Evolutionary conservation across 257 asterid species (phyloP), one percentile per base, ranked within the genome.

Genomic region (Ligustrum vulgare): DNA sequence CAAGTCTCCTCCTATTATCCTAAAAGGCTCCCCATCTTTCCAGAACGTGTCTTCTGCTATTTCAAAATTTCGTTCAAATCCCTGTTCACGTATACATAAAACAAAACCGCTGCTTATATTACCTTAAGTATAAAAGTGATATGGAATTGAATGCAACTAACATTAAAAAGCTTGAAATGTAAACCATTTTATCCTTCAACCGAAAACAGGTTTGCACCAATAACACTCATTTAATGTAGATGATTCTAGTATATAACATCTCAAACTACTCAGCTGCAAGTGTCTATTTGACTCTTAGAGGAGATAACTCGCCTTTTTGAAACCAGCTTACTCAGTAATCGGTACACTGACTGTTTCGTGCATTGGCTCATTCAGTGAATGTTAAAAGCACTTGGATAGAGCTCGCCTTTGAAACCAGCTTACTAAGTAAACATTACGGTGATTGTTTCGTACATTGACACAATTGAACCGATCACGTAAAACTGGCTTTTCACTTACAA

Each of bases 1-100:
- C 85, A 94, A 81, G 84, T 94, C 97, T 5, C 98, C 98, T 58
- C 98, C 98, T 41, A 94, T 87, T 69, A 94, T 94, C 89, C 91
- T 85, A 72, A 89, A 92, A 34, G 93, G 94, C 75, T 86, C 78
- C 10, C 91, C 97, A 74, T 94, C 97, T 83, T 87, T 92, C 98
- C 97, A 92, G 77, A 94, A 94, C 91, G 80, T 87, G 75, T 94
- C 97, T 72, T 91, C 85, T 1, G 83, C 88, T 75, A 94, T 94
- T 84, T 84, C 92, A 81, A 92, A 94, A 69, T 79, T 89, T 11
- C 66, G 81, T 67, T 56, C 87, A 81, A 77, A 63, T 68, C 76
- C 83, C 98, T 93, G 83, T n/a, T 43, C 74, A 71, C n/a, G 33
- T 60, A 22, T 9, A 16, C 15, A 70, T 15, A 72, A 18, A 80